Percentiles rank a stretch among this genome's conserved stretches.
Evolutionary conservation across 768 basidiomycete genomes (phyloP).

Genomic region (Boletus vinaceobasis): DNA sequence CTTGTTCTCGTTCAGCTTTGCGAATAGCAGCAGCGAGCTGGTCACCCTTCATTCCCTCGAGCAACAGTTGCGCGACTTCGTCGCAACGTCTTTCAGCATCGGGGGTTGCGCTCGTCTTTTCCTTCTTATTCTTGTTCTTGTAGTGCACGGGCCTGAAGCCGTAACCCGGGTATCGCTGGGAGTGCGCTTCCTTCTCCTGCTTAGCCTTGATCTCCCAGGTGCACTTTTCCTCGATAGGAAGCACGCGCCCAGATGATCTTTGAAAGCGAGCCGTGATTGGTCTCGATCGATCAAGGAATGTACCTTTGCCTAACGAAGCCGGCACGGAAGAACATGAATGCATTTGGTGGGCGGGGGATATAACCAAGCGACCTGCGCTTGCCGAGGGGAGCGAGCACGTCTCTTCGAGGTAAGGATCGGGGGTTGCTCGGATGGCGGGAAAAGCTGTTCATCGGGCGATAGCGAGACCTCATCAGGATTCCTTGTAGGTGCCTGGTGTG

Average conservation of each 20-base stretch:
- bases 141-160: constrained; percentile 45
- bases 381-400: constrained; percentile 54
- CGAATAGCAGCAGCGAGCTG: constrained; percentile 61
- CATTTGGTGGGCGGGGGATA: constrained; percentile 29
- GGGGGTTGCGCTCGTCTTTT: constrained; percentile 12
- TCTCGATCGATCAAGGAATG: constrained; percentile 49
- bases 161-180: constrained; percentile 64
- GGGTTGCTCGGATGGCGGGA: constrained; percentile 50
- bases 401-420: constrained; percentile 40
- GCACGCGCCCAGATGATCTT: constrained; percentile 59
- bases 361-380: constrained; percentile 58
- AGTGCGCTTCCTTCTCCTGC: constrained; percentile 70
- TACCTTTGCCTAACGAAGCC: constrained; percentile 43
- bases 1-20: constrained; percentile 40
- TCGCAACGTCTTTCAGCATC: constrained; percentile 38
- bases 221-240: constrained; percentile 67
- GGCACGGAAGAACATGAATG: constrained; percentile 37
- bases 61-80: constrained; percentile 58
- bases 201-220: constrained; percentile 74
- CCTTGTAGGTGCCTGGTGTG: constrained; percentile 50
- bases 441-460: constrained; percentile 41
- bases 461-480: constrained; percentile 29
- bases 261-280: constrained; percentile 46
- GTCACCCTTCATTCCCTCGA: constrained; percentile 69
- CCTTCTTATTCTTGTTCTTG: constrained; percentile 45